Conservation (phyloP, 768 basidiomycete species). For the Leucocoprinus sp. region DNA sequence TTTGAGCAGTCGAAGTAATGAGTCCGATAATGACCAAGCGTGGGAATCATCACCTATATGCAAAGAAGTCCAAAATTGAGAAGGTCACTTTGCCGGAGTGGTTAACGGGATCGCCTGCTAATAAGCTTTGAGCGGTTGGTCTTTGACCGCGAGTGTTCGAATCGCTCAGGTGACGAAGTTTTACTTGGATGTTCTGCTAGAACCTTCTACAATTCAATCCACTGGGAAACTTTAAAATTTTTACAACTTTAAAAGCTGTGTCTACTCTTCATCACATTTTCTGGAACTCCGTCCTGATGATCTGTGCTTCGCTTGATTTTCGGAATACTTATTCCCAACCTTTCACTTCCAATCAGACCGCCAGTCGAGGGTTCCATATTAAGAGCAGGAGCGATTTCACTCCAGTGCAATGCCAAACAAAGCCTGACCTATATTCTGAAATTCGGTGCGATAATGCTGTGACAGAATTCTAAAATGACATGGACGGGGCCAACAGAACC, state of each 20-base stretch:
- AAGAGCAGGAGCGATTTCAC: too few relatives aligned
- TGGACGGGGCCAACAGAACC: too few relatives aligned
- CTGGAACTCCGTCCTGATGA: too few relatives aligned
- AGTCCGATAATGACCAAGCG: neutral
- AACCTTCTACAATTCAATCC: neutral
- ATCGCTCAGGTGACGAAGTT: constrained; percentile 25
- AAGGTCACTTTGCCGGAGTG: constrained; percentile 91
- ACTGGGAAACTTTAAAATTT: too few relatives aligned
- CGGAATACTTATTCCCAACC: too few relatives aligned
- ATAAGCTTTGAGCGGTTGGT: constrained; percentile 18
- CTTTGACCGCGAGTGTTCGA: constrained; percentile 28
- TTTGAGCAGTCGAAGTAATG: constrained; percentile 13
- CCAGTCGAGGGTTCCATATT: too few relatives aligned
- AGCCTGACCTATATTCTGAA: too few relatives aligned
- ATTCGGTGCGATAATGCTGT: too few relatives aligned
- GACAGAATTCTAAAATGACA: too few relatives aligned
- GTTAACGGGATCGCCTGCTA: constrained; percentile 86
- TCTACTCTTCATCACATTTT: neutral
- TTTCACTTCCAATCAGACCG: too few relatives aligned
- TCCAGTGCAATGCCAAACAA: too few relatives aligned
- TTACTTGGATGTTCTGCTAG: constrained; percentile 4
- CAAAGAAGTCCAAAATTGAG: neutral
- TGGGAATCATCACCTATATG: neutral
- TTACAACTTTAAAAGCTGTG: neutral
- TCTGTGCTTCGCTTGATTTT: too few relatives aligned